Evolutionary conservation across 192 early-diverging fungal species (phyloP).

Genomic region (Dissophora globulifera): DNA sequence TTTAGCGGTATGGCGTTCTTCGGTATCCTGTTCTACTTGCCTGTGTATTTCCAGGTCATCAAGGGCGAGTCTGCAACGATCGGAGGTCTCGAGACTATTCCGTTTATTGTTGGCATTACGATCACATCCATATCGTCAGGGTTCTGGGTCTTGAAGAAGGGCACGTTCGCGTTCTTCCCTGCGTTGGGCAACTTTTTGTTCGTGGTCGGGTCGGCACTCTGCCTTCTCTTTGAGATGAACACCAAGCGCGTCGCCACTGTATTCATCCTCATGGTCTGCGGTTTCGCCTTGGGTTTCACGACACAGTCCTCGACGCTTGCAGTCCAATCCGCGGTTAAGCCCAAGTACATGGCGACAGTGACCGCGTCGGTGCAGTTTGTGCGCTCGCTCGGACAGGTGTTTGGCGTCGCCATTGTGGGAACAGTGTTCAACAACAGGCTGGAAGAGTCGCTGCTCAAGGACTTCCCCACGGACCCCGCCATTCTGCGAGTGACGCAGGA

Average conservation of each 20-base stretch:
- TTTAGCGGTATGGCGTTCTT: slow-evolving; percentile 68
- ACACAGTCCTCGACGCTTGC: slow-evolving; percentile 63
- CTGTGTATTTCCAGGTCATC: too few relatives aligned
- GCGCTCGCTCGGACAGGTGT: slow-evolving; percentile 62
- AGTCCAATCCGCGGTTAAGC: slow-evolving; percentile 53
- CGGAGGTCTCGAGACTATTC: too few relatives aligned
- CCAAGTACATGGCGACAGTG: slow-evolving; percentile 63
- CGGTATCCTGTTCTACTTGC: slow-evolving; percentile 69
- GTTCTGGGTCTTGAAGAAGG: slow-evolving; percentile 62
- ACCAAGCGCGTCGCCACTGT: slow-evolving; percentile 61
- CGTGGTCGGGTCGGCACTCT: slow-evolving; percentile 64
- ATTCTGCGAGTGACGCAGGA: slow-evolving; percentile 9
- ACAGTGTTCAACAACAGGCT: slow-evolving; percentile 49
- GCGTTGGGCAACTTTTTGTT: slow-evolving; percentile 64
- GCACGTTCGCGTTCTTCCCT: slow-evolving; percentile 60
- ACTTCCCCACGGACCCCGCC: slow-evolving; percentile 6
- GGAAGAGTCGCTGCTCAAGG: not conserved
- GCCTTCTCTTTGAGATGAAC: slow-evolving; percentile 62
- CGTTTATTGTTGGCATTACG: too few relatives aligned
- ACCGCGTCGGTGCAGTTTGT: slow-evolving; percentile 63
- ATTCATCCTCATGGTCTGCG: slow-evolving; percentile 65
- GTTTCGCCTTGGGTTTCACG: slow-evolving; percentile 66
- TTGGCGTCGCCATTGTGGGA: slow-evolving; percentile 63
- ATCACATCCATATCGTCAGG: slow-evolving; percentile 30
- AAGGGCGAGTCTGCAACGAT: slow-evolving; percentile 61